These are phyloP conservation scores for Phylloporus scabripes DNA, from an alignment of 768 basidiomycete genomes.

Conservation along the genomic window DNA sequence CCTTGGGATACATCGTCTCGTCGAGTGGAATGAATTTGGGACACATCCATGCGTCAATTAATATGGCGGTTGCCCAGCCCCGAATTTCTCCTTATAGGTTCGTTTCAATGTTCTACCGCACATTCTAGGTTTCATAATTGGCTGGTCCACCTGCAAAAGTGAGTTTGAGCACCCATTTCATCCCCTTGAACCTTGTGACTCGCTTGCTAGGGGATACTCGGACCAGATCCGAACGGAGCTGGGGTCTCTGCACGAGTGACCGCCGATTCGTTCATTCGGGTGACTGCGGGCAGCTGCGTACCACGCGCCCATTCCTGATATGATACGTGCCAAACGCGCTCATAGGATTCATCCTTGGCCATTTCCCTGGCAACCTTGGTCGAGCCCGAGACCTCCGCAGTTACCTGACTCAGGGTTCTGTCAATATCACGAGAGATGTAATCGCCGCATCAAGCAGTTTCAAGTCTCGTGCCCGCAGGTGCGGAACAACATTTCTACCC, in stretches of 20 bases:
- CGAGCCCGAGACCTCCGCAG: conserved; percentile 2
- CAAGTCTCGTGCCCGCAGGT: neutral
- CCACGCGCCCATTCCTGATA: neutral
- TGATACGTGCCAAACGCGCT: neutral
- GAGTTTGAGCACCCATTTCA: neutral
- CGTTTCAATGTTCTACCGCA: neutral
- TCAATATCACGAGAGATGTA: conserved; percentile 4
- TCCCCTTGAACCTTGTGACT: neutral
- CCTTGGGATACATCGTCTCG: no score
- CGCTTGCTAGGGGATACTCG: neutral
- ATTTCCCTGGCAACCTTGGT: conserved; percentile 41
- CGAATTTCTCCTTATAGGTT: neutral
- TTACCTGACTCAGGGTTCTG: conserved; percentile 6
- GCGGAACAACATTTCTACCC: neutral
- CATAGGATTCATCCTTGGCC: conserved; percentile 19
- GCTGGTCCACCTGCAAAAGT: neutral
- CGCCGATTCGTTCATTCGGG: neutral
- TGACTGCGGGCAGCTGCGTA: neutral
- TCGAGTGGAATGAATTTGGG: no score
- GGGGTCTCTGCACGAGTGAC: neutral
- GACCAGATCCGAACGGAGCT: neutral
- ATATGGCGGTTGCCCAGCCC: no score
- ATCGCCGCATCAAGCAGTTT: conserved; percentile 18
- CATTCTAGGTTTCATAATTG: neutral
- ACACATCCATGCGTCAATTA: neutral